Evolutionary conservation across 345 rosid genomes (phyloP), one percentile per base, ranked within the genome.

Genomic region (Carallia brachiata): DNA sequence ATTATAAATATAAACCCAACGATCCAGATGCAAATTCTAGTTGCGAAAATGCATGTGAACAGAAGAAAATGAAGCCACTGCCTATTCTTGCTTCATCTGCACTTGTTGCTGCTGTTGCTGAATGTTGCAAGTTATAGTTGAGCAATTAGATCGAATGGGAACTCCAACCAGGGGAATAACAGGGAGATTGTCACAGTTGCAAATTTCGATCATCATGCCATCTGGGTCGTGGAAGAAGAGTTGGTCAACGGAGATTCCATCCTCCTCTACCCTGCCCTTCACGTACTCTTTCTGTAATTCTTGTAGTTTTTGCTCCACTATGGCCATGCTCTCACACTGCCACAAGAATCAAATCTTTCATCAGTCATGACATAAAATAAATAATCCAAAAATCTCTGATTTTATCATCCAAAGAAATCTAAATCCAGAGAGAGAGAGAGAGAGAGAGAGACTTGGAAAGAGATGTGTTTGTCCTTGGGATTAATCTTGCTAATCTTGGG

Each of bases 171-270:
- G 73, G 0, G 98, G 98, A 10, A 89, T 13, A 5, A 93, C 88
- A 1, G 97, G 98, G 2, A 93, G 82, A 68, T 78, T 84, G 63
- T 93, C 93, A 28, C 98, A 90, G 73, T 93, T 86, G 80, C 97
- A 93, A 3, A 93, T 85, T 85, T 93, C 98, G 40, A 93, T 86
- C 97, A 90, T 93, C 79, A 85, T 87, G 0, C 90, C 98, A 70
- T 93, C 95, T 1, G 97, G 97, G 52, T 93, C 97, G n/a, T 93
- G 92, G 81, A 89, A 93, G 84, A 93, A 93, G 62, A 93, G 63
- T 52, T 93, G 98, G 27, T 93, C 93, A 10, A 93, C 96, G 7
- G 82, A 63, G 39, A 93, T 85, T n/a, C 93, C 96, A 6, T 92
- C 93, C 77, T 90, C 98, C 80, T 93, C 90, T 0, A 93, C 97